Conservation (phyloP, 495 filamentous ascomycete genomes). For the Neurospora sp. region DNA sequence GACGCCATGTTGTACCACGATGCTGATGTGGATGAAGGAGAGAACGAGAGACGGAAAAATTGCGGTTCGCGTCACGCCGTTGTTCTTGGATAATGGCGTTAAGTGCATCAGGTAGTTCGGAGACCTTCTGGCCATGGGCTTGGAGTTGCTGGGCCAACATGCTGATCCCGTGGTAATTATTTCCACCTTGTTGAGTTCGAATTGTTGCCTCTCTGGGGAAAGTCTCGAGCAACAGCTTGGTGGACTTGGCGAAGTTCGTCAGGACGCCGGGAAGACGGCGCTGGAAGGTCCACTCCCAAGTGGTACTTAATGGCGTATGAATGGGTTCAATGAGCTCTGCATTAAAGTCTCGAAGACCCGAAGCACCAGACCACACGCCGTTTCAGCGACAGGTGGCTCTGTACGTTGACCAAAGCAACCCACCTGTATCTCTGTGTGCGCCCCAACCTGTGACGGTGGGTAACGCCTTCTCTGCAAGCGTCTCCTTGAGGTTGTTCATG, state of each 20-base stretch:
- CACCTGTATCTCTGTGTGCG: conserved; percentile 33
- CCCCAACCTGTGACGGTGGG: conserved; percentile 42
- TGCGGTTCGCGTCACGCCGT: conserved; percentile 48
- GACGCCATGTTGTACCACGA: too few relatives aligned
- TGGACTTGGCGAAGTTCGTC: conserved; percentile 3
- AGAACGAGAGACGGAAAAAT: too few relatives aligned
- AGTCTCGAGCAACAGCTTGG: conserved; percentile 12
- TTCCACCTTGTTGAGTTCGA: conserved; percentile 10
- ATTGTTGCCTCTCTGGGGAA: conserved; percentile 30
- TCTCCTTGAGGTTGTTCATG: conserved; percentile 25
- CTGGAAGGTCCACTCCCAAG: conserved; percentile 49
- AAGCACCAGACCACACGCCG: conserved; percentile 24
- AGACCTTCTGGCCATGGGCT: conserved; percentile 26
- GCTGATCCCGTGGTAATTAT: conserved; percentile 14
- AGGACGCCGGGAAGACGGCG: conserved; percentile 17
- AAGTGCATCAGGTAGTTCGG: conserved; percentile 19
- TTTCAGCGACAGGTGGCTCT: conserved; percentile 48
- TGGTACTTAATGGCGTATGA: not conserved
- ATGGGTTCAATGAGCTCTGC: conserved; percentile 36
- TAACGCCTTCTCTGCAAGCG: conserved; percentile 28
- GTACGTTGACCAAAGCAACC: conserved; percentile 47
- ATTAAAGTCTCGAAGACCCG: conserved; percentile 40
- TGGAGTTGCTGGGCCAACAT: conserved; percentile 31
- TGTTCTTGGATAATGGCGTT: conserved; percentile 26
- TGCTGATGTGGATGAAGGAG: too few relatives aligned